phyloP scores from a whole-genome alignment of 2,329 filamentous ascomycete species.

The Zymoseptoria brevis region DNA sequence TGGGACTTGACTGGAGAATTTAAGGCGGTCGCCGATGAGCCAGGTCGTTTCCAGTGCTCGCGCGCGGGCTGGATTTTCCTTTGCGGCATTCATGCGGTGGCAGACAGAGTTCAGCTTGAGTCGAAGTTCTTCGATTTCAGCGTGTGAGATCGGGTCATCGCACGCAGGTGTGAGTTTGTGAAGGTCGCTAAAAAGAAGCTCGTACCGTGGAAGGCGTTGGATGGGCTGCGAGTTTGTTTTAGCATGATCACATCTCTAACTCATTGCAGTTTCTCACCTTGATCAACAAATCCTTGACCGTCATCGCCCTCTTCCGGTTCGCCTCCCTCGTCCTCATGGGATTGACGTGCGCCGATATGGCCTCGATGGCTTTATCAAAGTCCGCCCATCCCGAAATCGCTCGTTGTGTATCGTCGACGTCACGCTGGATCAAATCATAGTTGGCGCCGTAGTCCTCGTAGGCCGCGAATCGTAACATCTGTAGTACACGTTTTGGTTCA shows the following conservation, averaged over 20 bases:
- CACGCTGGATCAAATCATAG: constrained; percentile 76
- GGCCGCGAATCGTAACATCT: constrained; percentile 74
- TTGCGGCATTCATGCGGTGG: constrained; percentile 74
- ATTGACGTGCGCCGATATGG: constrained; percentile 65
- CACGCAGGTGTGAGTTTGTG: constrained; percentile 73
- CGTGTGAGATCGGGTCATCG: constrained; percentile 77
- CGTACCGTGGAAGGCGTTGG: constrained; percentile 86
- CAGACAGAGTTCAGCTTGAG: constrained; percentile 66
- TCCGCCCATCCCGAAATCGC: constrained; percentile 65
- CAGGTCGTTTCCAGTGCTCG: constrained; percentile 71
- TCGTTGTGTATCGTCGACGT: constrained; percentile 61
- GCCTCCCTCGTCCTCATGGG: constrained; percentile 58
- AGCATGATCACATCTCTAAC: neutral
- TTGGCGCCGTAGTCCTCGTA: constrained; percentile 92
- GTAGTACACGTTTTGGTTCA: constrained; percentile 27
- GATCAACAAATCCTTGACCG: constrained; percentile 77
- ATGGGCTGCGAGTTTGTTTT: constrained; percentile 56
- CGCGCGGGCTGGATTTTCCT: constrained; percentile 63
- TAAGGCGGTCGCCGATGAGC: constrained; percentile 72
- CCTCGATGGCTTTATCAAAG: constrained; percentile 80
- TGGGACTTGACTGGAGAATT: constrained; percentile 59
- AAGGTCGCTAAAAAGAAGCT: constrained; percentile 75
- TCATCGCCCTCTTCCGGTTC: constrained; percentile 65
- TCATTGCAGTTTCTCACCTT: constrained; percentile 52
- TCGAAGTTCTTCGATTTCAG: constrained; percentile 67